A percentile compares a stretch with the other conserved stretches of the same genome.
These are phyloP conservation scores for Penicillium cataractarum DNA, from an alignment of 495 filamentous ascomycete species.

Conservation along the genomic window DNA sequence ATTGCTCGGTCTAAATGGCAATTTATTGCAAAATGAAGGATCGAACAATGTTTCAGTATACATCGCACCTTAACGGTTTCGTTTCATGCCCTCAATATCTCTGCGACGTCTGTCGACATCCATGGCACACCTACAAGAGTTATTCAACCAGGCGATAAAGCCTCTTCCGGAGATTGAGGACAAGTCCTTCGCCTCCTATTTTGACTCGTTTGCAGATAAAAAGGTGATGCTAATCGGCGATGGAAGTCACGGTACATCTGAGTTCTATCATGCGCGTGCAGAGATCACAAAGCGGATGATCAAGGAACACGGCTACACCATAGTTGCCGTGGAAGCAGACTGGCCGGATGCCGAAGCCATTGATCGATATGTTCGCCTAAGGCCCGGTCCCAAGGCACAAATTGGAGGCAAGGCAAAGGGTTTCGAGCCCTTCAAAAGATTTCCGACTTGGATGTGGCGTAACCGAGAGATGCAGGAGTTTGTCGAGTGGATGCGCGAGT, in stretches of 20 bases:
- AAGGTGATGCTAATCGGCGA: slow-evolving; percentile 59
- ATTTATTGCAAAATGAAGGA: background rate
- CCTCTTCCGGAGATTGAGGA: slow-evolving; percentile 45
- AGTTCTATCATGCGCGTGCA: slow-evolving; percentile 60
- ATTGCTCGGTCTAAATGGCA: background rate
- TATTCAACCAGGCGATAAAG: slow-evolving; percentile 41
- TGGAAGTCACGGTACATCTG: slow-evolving; percentile 61
- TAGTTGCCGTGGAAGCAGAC: slow-evolving; percentile 61
- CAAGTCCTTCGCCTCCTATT: slow-evolving; percentile 42
- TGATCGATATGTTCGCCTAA: slow-evolving; percentile 58
- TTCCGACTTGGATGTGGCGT: slow-evolving; percentile 67
- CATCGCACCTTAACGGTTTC: background rate
- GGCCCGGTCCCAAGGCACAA: slow-evolving; percentile 41
- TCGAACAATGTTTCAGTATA: background rate
- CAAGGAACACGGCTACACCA: slow-evolving; percentile 55
- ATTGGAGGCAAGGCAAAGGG: slow-evolving; percentile 34
- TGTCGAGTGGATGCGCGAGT: slow-evolving; percentile 59
- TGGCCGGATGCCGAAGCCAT: slow-evolving; percentile 62
- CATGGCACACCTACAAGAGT: slow-evolving; percentile 38
- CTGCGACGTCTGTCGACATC: slow-evolving; percentile 7
- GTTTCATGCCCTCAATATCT: background rate
- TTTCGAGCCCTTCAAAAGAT: slow-evolving; percentile 53
- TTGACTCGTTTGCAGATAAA: slow-evolving; percentile 48
- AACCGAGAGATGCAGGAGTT: slow-evolving; percentile 59
- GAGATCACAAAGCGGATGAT: slow-evolving; percentile 59